Evolutionary conservation across 768 basidiomycete genomes (phyloP).

Genomic region (Macrolepiota albuminosa): DNA sequence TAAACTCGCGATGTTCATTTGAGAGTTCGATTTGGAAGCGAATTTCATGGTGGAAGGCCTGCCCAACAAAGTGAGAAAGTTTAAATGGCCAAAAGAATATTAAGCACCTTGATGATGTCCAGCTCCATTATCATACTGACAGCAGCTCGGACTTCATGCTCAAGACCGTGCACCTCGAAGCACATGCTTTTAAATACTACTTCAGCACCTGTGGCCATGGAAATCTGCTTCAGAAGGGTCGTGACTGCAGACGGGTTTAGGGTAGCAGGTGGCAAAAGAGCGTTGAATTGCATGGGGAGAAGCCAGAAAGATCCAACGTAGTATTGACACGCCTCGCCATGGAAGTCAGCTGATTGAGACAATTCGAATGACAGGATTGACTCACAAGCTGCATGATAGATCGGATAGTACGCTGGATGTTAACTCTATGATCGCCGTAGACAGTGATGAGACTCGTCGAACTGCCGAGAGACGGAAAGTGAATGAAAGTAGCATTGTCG

Average conservation of each 20-base stretch:
- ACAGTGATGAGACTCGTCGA: constrained; percentile 91
- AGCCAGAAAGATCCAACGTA: constrained; percentile 98
- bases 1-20: constrained; percentile 97
- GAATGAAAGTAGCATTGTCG: constrained; percentile 95
- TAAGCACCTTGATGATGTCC: constrained; percentile 79
- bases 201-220: constrained; percentile 84
- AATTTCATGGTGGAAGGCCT: constrained; percentile 96
- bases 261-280: constrained; percentile 76
- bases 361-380: constrained; percentile 10
- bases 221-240: constrained; percentile 80
- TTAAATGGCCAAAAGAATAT: constrained; percentile 12
- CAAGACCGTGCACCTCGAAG: constrained; percentile 94
- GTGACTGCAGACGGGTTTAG: constrained; percentile 82
- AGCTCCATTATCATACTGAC: constrained; percentile 84
- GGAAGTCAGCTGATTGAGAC: background rate
- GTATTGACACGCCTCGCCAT: constrained; percentile 79
- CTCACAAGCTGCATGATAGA: constrained; percentile 92
- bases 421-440: constrained; percentile 90
- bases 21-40: constrained; percentile 97
- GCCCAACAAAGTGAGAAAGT: background rate
- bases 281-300: constrained; percentile 90
- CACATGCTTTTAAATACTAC: constrained; percentile 96
- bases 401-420: constrained; percentile 90
- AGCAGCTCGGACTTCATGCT: constrained; percentile 84
- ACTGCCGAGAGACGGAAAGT: constrained; percentile 89